Evolutionary conservation across 176 grass and related monocot genomes (phyloP).

Genomic region (Zoysia pacifica): DNA sequence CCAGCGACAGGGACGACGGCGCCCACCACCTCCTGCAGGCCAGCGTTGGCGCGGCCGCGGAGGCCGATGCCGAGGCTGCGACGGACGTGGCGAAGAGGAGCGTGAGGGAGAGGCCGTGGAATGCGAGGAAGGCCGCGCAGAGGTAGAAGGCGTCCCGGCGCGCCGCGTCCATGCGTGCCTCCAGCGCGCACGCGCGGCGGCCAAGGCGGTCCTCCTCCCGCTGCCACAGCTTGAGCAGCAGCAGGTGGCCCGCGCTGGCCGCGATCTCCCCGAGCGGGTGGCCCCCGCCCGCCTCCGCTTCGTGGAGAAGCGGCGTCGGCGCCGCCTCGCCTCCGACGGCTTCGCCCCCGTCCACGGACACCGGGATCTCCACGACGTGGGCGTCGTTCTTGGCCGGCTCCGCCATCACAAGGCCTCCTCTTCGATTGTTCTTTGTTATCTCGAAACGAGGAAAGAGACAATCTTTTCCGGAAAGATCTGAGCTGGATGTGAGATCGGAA

Average conservation of each 20-base stretch:
- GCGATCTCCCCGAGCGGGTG: no score
- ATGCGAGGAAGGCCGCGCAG: constrained; percentile 74
- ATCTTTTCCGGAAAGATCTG: constrained; percentile 31
- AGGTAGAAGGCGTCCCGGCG: constrained; percentile 74
- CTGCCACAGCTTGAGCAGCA: no score
- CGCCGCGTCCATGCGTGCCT: constrained; percentile 55
- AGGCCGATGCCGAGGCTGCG: background rate
- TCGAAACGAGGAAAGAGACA: background rate
- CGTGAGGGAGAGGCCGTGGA: constrained; percentile 71
- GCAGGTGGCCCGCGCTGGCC: no score
- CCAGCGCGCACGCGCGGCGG: constrained; percentile 55
- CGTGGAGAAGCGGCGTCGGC: constrained; percentile 4
- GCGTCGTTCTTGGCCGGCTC: constrained; percentile 35
- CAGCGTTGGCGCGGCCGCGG: background rate
- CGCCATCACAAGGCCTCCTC: background rate
- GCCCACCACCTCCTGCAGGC: constrained; percentile 75
- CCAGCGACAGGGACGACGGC: constrained; percentile 40
- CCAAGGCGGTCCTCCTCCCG: constrained; percentile 28
- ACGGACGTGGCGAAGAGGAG: constrained; percentile 74
- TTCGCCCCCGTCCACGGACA: constrained; percentile 32
- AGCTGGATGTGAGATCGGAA: constrained; percentile 51
- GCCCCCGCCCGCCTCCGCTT: background rate
- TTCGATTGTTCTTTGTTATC: background rate
- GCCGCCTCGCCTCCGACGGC: background rate
- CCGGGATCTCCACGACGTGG: constrained; percentile 54